These are phyloP conservation scores for Colletotrichum sojae DNA, from an alignment of 2,329 filamentous ascomycete genomes.

Conservation along the genomic window DNA sequence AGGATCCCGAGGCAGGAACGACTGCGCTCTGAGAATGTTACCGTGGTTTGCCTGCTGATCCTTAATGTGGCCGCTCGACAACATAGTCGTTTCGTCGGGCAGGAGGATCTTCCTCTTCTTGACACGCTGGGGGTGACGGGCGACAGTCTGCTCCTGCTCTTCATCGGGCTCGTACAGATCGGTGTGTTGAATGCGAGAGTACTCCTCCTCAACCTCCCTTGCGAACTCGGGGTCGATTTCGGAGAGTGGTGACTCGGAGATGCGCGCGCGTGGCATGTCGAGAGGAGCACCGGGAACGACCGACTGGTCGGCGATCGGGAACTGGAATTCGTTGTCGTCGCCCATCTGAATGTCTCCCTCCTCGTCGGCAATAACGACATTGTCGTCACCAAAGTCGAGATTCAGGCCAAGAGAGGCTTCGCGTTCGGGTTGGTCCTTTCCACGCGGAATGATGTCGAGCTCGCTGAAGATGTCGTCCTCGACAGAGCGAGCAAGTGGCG, in stretches of 20 bases:
- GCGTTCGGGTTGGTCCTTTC: constrained; percentile 70
- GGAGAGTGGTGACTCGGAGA: constrained; percentile 79
- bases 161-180: constrained; percentile 75
- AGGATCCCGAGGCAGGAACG: constrained; percentile 89
- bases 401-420: constrained; percentile 70
- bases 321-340: constrained; percentile 73
- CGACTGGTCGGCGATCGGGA: constrained; percentile 70
- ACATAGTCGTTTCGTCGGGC: constrained; percentile 84
- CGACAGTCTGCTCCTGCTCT: constrained; percentile 70
- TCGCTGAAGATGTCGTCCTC: constrained; percentile 81
- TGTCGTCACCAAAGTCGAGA: constrained; percentile 67
- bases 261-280: constrained; percentile 69
- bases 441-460: constrained; percentile 68
- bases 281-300: constrained; percentile 63
- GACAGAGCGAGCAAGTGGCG: constrained; percentile 74
- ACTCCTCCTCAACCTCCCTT: constrained; percentile 72
- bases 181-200: constrained; percentile 63
- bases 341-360: constrained; percentile 76
- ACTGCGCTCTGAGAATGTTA: constrained; percentile 85
- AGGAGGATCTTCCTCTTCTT: constrained; percentile 84
- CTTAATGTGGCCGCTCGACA: constrained; percentile 84
- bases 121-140: constrained; percentile 79
- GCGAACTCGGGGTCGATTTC: constrained; percentile 77
- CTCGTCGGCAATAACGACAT: constrained; percentile 72
- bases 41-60: constrained; percentile 88